Conservation (phyloP, 208 protist genomes). For the Wallacemonas sp. region DNA sequence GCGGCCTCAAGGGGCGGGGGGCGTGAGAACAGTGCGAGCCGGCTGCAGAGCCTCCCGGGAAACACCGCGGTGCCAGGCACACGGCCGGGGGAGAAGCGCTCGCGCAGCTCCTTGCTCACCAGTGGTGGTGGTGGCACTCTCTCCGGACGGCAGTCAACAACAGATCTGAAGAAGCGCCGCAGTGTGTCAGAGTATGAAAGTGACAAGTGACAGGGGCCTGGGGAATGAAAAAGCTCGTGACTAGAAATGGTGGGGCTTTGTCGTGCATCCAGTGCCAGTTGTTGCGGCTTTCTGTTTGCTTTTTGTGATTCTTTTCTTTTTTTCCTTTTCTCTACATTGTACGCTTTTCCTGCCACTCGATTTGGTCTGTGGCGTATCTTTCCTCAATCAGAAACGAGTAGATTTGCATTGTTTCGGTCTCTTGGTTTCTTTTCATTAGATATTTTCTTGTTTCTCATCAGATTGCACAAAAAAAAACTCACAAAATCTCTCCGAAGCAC, state of each 20-base stretch:
- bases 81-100: not conserved
- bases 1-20: not conserved
- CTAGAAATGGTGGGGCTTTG: no score
- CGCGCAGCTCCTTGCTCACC: conserved; percentile 7
- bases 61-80: not conserved
- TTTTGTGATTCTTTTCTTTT: conserved; percentile 18
- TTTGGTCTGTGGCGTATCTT: no score
- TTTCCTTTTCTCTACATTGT: conserved; percentile 9
- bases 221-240: not conserved
- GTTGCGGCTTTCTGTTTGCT: not conserved
- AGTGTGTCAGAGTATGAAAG: not conserved
- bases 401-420: no score
- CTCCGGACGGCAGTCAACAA: not conserved
- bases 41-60: conserved; percentile 10
- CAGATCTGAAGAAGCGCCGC: not conserved
- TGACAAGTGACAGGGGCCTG: conserved; percentile 1
- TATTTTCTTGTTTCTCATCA: conserved; percentile 5
- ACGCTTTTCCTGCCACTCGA: not conserved
- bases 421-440: not conserved
- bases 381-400: conserved; percentile 16
- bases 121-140: not conserved
- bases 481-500: no score
- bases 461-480: not conserved
- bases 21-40: not conserved
- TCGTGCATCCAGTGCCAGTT: no score